Evolutionary conservation across 441 rosid genomes (phyloP).

Genomic region (Gossypium davidsonii): DNA sequence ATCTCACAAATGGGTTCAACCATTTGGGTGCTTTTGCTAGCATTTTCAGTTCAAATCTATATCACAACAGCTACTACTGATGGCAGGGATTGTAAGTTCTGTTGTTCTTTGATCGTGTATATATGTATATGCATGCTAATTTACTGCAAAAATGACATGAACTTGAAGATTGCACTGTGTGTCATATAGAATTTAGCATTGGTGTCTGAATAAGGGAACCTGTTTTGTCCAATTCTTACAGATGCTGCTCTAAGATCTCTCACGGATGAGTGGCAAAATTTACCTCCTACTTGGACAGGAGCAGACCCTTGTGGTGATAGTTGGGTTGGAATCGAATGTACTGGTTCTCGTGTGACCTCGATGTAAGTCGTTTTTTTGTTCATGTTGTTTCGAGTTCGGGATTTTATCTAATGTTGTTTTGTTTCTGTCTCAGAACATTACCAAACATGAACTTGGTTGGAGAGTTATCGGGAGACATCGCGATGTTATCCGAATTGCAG

Average conservation of each 20-base stretch:
- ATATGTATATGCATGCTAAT: not conserved
- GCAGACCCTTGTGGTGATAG: slow-evolving; percentile 65
- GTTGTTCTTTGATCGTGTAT: no score
- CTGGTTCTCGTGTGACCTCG: slow-evolving; percentile 38
- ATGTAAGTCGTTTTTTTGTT: slow-evolving; percentile 36
- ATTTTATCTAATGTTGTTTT: not conserved
- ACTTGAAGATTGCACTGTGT: not conserved
- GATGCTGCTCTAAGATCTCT: slow-evolving; percentile 39
- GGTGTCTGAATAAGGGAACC: not conserved
- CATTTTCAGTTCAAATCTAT: slow-evolving; percentile 24
- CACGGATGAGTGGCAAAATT: slow-evolving; percentile 35
- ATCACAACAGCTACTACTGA: slow-evolving; percentile 37
- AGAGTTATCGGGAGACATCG: slow-evolving; percentile 44
- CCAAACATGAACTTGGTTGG: slow-evolving; percentile 52
- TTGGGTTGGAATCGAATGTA: slow-evolving; percentile 75
- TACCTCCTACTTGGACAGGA: slow-evolving; percentile 56
- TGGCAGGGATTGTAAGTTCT: slow-evolving; percentile 41
- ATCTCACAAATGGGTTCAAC: slow-evolving; percentile 30
- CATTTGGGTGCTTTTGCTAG: slow-evolving; percentile 31
- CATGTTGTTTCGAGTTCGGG: not conserved
- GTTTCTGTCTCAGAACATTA: slow-evolving; percentile 44
- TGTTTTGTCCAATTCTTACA: slow-evolving; percentile 24
- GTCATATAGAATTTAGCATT: not conserved
- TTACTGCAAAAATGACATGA: not conserved
- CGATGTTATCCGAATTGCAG: slow-evolving; percentile 43